Base-by-base conservation (phyloP, 2,329 filamentous ascomycete genomes). In the Hypoxylon sp. region DNA sequence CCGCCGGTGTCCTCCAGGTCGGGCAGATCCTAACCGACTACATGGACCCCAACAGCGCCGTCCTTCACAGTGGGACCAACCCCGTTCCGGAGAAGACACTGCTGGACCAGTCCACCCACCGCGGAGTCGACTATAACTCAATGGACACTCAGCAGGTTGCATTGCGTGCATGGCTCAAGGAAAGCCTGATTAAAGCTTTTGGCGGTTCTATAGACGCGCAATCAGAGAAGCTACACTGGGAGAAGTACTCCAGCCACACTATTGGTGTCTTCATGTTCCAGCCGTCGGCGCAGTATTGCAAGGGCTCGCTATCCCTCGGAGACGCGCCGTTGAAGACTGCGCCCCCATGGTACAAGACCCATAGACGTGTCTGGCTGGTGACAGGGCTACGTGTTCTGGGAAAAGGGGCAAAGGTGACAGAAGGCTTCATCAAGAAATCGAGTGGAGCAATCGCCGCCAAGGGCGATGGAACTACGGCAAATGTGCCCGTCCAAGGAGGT, bases 21-120 rank as follows among this genome's bases (percentile, higher is more conserved):
- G 39, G 39, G 39, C 39, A 44, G 39, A 44, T 44, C 39, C 39
- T 44, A 3, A 44, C 39, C n/a, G 39, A 44, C 39, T 44, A 44
- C 39, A 44, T 44, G 39, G 39, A 44, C 13, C 39, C 39, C 17
- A 44, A 19, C 39, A 44, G 39, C 4, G 39, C 39, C 39, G 17
- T 44, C n/a, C 39, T 44, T 17, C 39, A 44, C 39, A 44, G 39
- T 6, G 39, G 39, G 6, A 44, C 17, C 9, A 17, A 44, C 17
- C 39, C 39, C 17, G 10, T 44, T 44, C 39, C 39, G 14, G 10
- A 19, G 39, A 3, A 44, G 39, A 44, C 17, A 44, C 4, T 44
- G 39, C 39, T 17, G 17, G 39, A 44, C 39, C n/a, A 44, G 39
- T 44, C 39, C n/a, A 44, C 39, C 5, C 39, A 44, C 19, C 39